Base-by-base conservation (phyloP, 345 rosid species). In the Syzygium grande region DNA sequence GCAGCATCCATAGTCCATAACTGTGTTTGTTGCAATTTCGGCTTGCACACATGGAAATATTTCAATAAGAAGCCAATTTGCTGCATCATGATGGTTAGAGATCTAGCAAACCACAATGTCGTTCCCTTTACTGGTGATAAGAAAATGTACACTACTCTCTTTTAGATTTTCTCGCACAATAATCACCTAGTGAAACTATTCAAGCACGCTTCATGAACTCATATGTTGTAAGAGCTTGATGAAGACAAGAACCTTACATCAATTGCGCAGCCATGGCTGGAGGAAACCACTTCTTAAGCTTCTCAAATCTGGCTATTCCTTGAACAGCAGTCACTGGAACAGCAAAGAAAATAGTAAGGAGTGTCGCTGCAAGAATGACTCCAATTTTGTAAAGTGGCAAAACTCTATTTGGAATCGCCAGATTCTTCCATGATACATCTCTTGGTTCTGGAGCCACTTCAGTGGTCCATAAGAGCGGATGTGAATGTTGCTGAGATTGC, bases 251-350 rank as follows among this genome's bases (percentile, higher is more conserved):
- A 27, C 65, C 92, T 92, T 92, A 94, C 98, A 97, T 95, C 88
- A 96, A 94, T 90, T 95, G 91, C 83, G 95, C 85, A 15, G 94
- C 97, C 93, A 90, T 93, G 91, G 95, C 96, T 30, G 98, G 98
- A 87, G 98, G 98, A 89, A 97, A 95, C 98, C 98, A 94, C 91
- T 93, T 94, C 93, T 92, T 95, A 34, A 97, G 92, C 89, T 95
- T 97, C 92, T 97, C 99, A 86, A 92, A 93, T 87, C 92, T 95
- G 79, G 97, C 99, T 29, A 97, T 95, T 90, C 99, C 99, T 90
- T 96, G 99, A 88, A 97, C 99, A 84, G 98, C 98, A 80, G 99
- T 93, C 85, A 95, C 99, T 12, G 97, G 98, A 91, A 95, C 93
- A 86, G 98, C 96, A 90, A 97, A 95, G 94, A 97, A 97, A 86